Base-by-base conservation (phyloP, 306 rosid genomes). In the Spatholobus suberectus region DNA sequence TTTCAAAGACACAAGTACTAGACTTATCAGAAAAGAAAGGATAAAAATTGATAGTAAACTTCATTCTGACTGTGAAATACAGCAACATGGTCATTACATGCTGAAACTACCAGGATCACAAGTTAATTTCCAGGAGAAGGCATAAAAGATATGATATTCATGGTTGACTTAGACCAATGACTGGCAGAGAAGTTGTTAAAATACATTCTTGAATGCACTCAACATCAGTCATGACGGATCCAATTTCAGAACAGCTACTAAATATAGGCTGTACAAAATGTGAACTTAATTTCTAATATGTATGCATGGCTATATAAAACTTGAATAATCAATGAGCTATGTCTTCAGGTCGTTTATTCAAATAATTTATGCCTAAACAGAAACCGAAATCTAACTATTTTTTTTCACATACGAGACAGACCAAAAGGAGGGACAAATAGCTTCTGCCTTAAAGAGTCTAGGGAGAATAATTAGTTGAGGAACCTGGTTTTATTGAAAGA, bases 1-100 rank as follows among this genome's bases (percentile, higher is more conserved):
- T 38, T 37, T 74, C 76, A 81, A 69, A 58, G 78, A 85, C 71
- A 57, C 35, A 77, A 54, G 21, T 41, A 49, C 74, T 23, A 44
- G 47, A 77, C 66, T 72, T 4, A 24, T 58, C 40, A 70, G 29
- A 47, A 79, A 81, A 4, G 43, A 12, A 63, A 74, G 32, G 69
- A 75, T 59, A 65, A 58, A 75, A 41, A 23, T 63, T 72, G 70
- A 47, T 21, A 23, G 57, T 5, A 52, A 43, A 52, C 44, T 41
- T 51, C 67, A 13, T 52, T 68, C 35, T 52, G 75, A 20, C 21
- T 15, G 37, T 20, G 74, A 40, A 70, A 46, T 70, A 43, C 49
- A 21, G 10, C 59, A 67, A 54, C 52, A 54, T 55, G 55, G 67
- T 34, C 69, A 35, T 13, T 75, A 62, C 75, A 62, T 51, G 69